phyloP scores from a whole-genome alignment of 768 basidiomycete species.

The Gymnopilus junonius region DNA sequence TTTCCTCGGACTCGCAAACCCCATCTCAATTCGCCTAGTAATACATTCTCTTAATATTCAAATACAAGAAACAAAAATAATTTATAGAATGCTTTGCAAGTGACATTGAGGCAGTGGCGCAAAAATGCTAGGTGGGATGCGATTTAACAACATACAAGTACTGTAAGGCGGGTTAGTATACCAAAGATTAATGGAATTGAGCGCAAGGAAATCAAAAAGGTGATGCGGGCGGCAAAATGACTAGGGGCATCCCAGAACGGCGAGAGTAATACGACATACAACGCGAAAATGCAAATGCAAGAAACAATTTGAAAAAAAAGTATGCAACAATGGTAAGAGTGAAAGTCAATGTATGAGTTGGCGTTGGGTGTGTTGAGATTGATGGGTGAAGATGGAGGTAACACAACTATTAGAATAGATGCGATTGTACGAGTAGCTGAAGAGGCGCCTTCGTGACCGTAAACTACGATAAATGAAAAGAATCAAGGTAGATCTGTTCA shows the following conservation, averaged over 20 bases:
- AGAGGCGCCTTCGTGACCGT: not conserved
- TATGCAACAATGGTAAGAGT: not conserved
- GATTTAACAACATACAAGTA: constrained; percentile 22
- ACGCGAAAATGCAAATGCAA: not conserved
- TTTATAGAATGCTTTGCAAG: constrained; percentile 6
- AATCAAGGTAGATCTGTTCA: not conserved
- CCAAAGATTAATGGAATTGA: not conserved
- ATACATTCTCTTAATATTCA: not conserved
- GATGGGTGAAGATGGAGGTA: not conserved
- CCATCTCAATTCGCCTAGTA: not conserved
- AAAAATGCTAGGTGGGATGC: not conserved
- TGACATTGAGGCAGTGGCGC: not conserved
- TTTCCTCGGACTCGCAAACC: not conserved
- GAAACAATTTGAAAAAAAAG: not conserved
- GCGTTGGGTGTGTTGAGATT: not conserved
- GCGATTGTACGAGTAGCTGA: not conserved
- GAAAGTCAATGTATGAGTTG: not conserved
- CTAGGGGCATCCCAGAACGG: not conserved
- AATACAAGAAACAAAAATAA: constrained; percentile 2
- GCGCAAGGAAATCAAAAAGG: not conserved
- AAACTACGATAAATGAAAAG: not conserved
- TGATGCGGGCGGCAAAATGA: not conserved
- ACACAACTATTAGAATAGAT: not conserved
- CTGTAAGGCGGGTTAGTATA: constrained; percentile 4
- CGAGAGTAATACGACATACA: not conserved